Conservation (phyloP, 768 basidiomycete species). For the Phylloporus arenicola region DNA sequence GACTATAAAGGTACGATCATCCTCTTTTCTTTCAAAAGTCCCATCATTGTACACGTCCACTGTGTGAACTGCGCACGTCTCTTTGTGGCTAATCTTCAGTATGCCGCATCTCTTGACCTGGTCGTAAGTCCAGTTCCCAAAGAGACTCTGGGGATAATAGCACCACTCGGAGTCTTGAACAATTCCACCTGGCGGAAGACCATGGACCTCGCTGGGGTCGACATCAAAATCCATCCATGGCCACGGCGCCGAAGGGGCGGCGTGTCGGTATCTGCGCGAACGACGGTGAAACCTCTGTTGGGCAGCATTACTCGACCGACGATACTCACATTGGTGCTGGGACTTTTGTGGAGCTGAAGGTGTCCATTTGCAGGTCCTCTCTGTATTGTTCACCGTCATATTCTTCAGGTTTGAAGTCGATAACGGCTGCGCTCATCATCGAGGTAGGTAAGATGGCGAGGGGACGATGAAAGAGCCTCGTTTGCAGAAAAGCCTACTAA, state of each 20-base stretch:
- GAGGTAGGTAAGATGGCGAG: neutral
- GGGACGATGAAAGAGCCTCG: neutral
- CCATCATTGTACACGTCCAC: slow-evolving; percentile 21
- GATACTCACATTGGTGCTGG: slow-evolving; percentile 26
- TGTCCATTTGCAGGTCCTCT: slow-evolving; percentile 7
- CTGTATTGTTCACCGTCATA: slow-evolving; percentile 5
- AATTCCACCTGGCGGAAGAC: slow-evolving; percentile 13
- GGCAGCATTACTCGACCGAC: neutral
- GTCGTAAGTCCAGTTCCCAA: slow-evolving; percentile 32
- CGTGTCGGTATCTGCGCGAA: slow-evolving; percentile 32
- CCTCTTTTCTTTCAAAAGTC: slow-evolving; percentile 8
- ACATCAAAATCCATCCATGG: slow-evolving; percentile 37
- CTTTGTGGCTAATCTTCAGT: slow-evolving; percentile 2
- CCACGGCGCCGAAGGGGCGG: slow-evolving; percentile 39
- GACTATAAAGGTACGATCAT: slow-evolving; percentile 2
- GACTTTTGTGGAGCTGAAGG: slow-evolving; percentile 14
- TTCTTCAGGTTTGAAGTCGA: slow-evolving; percentile 5
- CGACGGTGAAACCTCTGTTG: neutral
- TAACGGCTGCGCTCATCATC: slow-evolving; percentile 11
- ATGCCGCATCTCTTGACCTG: slow-evolving; percentile 30
- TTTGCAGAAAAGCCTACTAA: slow-evolving; percentile 3
- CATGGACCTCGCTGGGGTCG: slow-evolving; percentile 17
- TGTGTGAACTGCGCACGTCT: slow-evolving; percentile 18
- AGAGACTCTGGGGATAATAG: slow-evolving; percentile 29
- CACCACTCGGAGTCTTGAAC: slow-evolving; percentile 17